These are phyloP conservation scores for Pythium diclinum DNA, from an alignment of 352 stramenopile species.

Conservation along the genomic window DNA sequence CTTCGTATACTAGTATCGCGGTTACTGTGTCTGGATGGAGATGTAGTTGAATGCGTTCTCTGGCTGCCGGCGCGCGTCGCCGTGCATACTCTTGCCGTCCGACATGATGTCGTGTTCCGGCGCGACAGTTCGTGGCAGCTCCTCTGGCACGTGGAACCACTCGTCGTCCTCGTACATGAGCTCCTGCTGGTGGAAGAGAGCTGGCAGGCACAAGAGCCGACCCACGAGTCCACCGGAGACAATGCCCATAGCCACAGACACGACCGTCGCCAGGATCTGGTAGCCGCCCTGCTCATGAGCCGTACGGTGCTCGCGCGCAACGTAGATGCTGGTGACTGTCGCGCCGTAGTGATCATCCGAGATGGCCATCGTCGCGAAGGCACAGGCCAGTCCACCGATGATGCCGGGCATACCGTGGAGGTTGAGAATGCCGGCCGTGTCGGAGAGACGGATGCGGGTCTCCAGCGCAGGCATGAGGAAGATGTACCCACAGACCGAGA, in stretches of 20 bases:
- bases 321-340: conserved; percentile 46
- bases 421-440: conserved; percentile 58
- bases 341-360: conserved; percentile 51
- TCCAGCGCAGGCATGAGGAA: conserved; percentile 47
- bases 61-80: neutral
- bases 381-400: conserved; percentile 53
- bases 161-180: conserved; percentile 64
- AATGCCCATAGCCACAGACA: conserved; percentile 40
- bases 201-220: conserved; percentile 38
- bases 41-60: conserved; percentile 12
- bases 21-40: conserved; percentile 19
- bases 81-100: conserved; percentile 4
- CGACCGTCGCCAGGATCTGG: conserved; percentile 54
- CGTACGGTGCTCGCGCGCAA: conserved; percentile 41
- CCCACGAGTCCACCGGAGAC: conserved; percentile 34
- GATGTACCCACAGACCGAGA: conserved; percentile 46
- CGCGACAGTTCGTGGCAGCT: neutral
- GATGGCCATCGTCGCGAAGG: conserved; percentile 47
- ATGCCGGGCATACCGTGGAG: conserved; percentile 78
- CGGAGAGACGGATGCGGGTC: conserved; percentile 37
- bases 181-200: conserved; percentile 51
- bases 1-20: neutral
- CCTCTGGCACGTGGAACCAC: conserved; percentile 58
- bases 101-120: conserved; percentile 4
- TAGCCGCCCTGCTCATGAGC: conserved; percentile 47